phyloP scores from a whole-genome alignment of 129 eudicot genomes.

The Centaurea solstitialis region DNA sequence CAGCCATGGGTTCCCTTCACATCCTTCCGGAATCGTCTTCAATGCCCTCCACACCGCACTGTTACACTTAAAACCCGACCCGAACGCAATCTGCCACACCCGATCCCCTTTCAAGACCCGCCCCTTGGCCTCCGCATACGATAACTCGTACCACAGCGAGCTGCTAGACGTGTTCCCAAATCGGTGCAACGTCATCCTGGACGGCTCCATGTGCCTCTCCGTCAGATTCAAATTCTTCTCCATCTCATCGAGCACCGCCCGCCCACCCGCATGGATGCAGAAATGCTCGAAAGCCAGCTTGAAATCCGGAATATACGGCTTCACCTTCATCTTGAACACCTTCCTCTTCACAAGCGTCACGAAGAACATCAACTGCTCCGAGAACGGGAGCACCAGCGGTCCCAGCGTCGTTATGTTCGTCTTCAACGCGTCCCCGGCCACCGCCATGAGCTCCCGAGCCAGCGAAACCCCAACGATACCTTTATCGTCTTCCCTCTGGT shows the following conservation, averaged over 20 bases:
- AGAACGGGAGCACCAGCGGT: constrained; percentile 73
- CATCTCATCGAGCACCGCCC: constrained; percentile 78
- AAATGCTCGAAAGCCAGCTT: constrained; percentile 90
- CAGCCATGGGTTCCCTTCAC: constrained; percentile 68
- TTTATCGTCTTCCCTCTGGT: constrained; percentile 76
- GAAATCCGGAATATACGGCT: constrained; percentile 87
- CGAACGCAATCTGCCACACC: constrained; percentile 95
- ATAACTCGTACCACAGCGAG: constrained; percentile 86
- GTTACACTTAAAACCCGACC: constrained; percentile 93
- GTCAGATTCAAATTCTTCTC: constrained; percentile 68
- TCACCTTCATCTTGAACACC: constrained; percentile 62
- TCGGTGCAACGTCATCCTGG: constrained; percentile 84
- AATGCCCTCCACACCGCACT: constrained; percentile 91
- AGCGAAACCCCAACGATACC: constrained; percentile 75
- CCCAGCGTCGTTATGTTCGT: constrained; percentile 85
- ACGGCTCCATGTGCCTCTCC: constrained; percentile 87
- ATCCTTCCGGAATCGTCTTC: constrained; percentile 44
- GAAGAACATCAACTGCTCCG: constrained; percentile 81
- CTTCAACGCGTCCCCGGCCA: constrained; percentile 85
- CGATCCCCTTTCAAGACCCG: constrained; percentile 71
- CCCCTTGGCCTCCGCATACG: constrained; percentile 84
- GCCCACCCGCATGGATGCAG: constrained; percentile 88
- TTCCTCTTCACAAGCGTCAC: constrained; percentile 57
- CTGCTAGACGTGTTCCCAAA: constrained; percentile 95
- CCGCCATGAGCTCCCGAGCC: constrained; percentile 91